These are phyloP conservation scores for Gonapodya sp. DNA, from an alignment of 192 early-diverging fungal genomes.

Conservation along the genomic window DNA sequence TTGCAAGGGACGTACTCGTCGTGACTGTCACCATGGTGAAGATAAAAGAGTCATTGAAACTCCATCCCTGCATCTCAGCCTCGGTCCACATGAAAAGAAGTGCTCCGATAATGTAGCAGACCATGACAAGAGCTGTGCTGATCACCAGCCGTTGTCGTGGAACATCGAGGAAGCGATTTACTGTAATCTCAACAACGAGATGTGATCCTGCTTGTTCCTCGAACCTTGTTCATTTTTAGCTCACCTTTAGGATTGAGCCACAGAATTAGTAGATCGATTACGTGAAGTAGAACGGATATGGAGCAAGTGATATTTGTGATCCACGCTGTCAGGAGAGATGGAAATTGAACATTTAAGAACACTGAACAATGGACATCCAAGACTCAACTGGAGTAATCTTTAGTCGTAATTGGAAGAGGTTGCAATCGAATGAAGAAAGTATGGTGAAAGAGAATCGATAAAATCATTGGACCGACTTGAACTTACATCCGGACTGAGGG, in stretches of 20 bases:
- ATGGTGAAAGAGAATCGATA: too few relatives aligned
- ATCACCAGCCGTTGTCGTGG: neutral
- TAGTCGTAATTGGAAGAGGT: too few relatives aligned
- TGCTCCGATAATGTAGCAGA: neutral
- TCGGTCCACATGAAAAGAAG: neutral
- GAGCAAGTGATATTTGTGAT: neutral
- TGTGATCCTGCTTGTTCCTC: neutral
- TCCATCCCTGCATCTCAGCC: neutral
- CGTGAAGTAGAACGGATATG: neutral
- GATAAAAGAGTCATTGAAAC: neutral
- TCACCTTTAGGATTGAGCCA: neutral
- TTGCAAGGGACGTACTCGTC: neutral
- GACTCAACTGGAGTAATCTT: constrained; percentile 4
- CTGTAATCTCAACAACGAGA: neutral
- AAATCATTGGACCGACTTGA: too few relatives aligned
- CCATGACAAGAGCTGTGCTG: neutral
- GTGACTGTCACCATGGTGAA: neutral
- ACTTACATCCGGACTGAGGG: neutral
- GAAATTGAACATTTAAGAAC: neutral
- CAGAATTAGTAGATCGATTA: neutral
- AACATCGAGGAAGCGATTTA: neutral
- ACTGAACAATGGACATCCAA: neutral
- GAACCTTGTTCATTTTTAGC: neutral
- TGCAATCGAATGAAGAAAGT: too few relatives aligned
- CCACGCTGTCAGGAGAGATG: too few relatives aligned